A percentile compares a stretch with the other conserved stretches of the same genome.
Conservation (phyloP, 306 rosid species). For the Citrullus colocynthis region DNA sequence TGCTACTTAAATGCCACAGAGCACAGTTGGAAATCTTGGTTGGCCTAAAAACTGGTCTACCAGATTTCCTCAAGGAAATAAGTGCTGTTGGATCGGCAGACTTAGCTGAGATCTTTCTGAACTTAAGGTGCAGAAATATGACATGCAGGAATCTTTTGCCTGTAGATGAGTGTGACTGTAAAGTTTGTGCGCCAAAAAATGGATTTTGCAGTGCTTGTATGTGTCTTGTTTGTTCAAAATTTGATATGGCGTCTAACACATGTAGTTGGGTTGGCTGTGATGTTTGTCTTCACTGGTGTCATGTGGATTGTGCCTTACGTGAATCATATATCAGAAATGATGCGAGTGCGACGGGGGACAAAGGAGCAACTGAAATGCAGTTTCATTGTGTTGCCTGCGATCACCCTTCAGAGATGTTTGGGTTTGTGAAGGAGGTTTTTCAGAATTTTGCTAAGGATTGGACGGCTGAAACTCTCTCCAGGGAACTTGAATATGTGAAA, state of each 20-base stretch:
- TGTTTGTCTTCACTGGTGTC: constrained; percentile 98
- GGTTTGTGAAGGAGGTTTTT: constrained; percentile 96
- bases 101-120: constrained; percentile 73
- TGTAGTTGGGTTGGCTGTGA: constrained; percentile 99
- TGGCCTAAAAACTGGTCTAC: constrained; percentile 62
- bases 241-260: constrained; percentile 84
- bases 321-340: constrained; percentile 89
- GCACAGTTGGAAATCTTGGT: constrained; percentile 81
- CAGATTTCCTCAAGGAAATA: constrained; percentile 47
- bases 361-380: constrained; percentile 84
- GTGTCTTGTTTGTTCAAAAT: constrained; percentile 92
- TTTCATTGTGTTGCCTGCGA: constrained; percentile 95
- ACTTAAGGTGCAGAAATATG: constrained; percentile 63
- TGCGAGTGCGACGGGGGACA: constrained; percentile 45
- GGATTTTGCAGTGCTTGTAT: constrained; percentile 95
- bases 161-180: constrained; percentile 98
- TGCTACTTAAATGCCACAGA: constrained; percentile 52
- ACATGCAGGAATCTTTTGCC: constrained; percentile 62
- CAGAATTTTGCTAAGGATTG: constrained; percentile 78
- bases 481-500: constrained; percentile 83
- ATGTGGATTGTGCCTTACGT: constrained; percentile 74
- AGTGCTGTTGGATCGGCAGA: constrained; percentile 38
- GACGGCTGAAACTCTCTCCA: constrained; percentile 63
- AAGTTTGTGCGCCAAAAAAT: constrained; percentile 63
- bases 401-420: constrained; percentile 98